Base-by-base conservation (phyloP, 2,329 filamentous ascomycete genomes). In the Botryotinia narcissicola region DNA sequence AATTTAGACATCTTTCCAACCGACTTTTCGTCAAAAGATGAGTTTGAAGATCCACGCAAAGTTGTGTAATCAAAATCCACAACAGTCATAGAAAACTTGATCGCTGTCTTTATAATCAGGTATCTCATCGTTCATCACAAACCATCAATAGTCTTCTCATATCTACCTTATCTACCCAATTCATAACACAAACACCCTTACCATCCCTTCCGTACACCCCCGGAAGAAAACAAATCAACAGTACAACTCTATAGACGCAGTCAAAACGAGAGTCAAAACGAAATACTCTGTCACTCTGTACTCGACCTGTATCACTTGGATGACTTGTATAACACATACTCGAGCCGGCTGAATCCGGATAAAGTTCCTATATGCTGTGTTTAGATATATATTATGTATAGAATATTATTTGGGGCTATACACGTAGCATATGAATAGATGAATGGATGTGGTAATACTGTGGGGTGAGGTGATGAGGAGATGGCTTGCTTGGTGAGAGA, bases 311-410 rank as follows among this genome's bases (percentile, higher is more conserved):
- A 20, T n/a, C 16, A n/a, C 25, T n/a, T 5, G 32, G n/a, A 8
- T 18, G 29, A 37, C 29, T 18, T 9, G 37, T 63, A 37, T 63
- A 44, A 63, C 37, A 57, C 29, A 46, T 35, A 67, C 44, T 67
- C 63, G 63, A 67, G 22, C 44, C 44, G 63, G 63, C 44, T 51
- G 32, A 22, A 37, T n/a, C 44, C 22, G 44, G 32, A 35, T 67
- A 18, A n/a, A 37, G 44, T 37, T 67, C 22, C 63, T 51, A 37
- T 48, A 66, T 66, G 63, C 63, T 48, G 63, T 64, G 62, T 32
- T 64, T 10, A 35, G n/a, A 22, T 66, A 37, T 48, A 16, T 35
- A 64, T 18, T 48, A 48, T 48, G 44, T 48, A 48, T 66, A 18
- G 18, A 29, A 6, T 64, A 44, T 25, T 35, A 8, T 6, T 25